Evolutionary conservation across 164 flowering plant species (phyloP), one percentile per base, ranked within the genome.

Genomic region (Protea cynaroides): DNA sequence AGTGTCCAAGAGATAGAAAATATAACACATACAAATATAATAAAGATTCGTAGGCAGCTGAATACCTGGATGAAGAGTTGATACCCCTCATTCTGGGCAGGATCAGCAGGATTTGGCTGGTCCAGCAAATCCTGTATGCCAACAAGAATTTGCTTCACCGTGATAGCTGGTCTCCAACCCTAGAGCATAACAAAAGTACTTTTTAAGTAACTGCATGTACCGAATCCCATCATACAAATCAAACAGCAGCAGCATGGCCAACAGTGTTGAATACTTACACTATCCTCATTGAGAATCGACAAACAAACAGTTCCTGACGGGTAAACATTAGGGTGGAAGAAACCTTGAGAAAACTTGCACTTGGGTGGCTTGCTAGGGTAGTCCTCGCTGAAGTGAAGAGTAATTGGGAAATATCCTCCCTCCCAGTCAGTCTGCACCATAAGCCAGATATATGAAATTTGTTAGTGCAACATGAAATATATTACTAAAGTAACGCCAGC

Each of bases 151-250:
- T 93, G 98, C 74, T 87, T 93, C 74, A 93, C 97, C 7, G 98
- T 90, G 65, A 93, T 93, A 21, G 98, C 98, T 19, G 97, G 98
- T 73, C 98, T 89, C 97, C 98, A 90, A 0, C 94, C 98, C 98
- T 90, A 70, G 6, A 73, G n/a, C 22, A 69, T 25, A 63, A 59
- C 17, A 49, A 29, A 47, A 60, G 11, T 25, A 43, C 12, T 25
- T 49, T 22, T n/a, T 25, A 57, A 47, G n/a, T 18, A 40, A 10
- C 13, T 8, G 8, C 36, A 36, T 18, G 52, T 52, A n/a, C 56
- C 52, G n/a, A 29, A 25, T 40, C 13, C 12, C 57, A 56, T 7
- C 11, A 7, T 58, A n/a, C 18, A 65, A 47, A 15, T 38, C 9
- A 23, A 25, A 10, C 36, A 15, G 18, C 38, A 13, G 6, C 8